Evolutionary conservation across 257 asterid genomes (phyloP), one percentile per base, ranked within the genome.

Genomic region (Solanum sejunctum): DNA sequence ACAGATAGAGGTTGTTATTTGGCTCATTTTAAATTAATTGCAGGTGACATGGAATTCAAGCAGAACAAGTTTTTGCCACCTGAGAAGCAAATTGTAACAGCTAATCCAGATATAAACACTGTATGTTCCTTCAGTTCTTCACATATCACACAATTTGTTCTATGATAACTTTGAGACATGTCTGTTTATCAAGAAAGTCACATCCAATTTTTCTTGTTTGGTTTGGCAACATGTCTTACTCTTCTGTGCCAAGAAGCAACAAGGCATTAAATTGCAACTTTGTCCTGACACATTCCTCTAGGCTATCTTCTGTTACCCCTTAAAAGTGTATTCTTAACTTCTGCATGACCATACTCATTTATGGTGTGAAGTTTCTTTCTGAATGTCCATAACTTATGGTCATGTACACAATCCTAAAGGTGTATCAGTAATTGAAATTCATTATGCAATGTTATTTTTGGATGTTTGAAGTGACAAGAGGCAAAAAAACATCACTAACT

Each of bases 11-110:
- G 15, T 67, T 70, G 54, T 9, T 77, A 77, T 77, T 77, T 51
- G 45, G 82, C 20, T 51, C 10, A 3, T 61, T 82, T 39, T 7
- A 18, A 1, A 7, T 36, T 43, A 49, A 77, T 85, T 92, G 85
- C 95, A 96, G 99, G 99, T 83, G 99, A 96, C 89, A 92, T 93
- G 99, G 99, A 96, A 90, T 96, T 96, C 97, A 96, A 96, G 95
- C 99, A 93, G 91, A 96, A 96, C 88, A 96, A 94, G 88, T 95
- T 89, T 85, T 92, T 96, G 64, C 95, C 99, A 82, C 93, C 97
- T 20, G 98, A 95, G 84, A 95, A 92, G 87, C 99, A 96, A 92
- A 87, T 93, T 80, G 94, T 96, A 45, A 96, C 99, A 10, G 99
- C 99, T 85, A 91, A 85, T 89, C 99, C 99, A 77, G 99, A 96